Conservation (phyloP, 73 alveolate species). For the Paramecium pentaurelia region DNA sequence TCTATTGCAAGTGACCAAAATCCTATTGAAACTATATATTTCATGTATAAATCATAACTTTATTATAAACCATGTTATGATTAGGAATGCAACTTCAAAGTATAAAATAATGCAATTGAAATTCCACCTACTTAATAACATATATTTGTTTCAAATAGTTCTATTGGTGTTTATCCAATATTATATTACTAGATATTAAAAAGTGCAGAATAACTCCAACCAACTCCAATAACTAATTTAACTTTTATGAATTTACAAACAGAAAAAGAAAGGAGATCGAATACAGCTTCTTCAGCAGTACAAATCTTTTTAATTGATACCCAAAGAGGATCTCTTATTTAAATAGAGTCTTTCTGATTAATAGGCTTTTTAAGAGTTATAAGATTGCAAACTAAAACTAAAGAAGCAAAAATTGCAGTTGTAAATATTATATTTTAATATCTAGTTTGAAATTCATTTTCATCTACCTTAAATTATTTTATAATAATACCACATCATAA, state of each 20-base stretch:
- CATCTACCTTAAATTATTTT: neutral
- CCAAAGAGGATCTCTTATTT: neutral
- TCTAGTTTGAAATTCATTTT: neutral
- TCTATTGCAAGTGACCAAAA: neutral
- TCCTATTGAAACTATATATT: neutral
- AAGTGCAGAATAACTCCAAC: neutral
- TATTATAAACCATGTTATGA: neutral
- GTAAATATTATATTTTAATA: neutral
- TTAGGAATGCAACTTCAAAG: neutral
- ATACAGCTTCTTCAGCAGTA: neutral
- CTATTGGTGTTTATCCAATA: neutral
- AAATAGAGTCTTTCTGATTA: neutral
- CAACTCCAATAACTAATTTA: neutral
- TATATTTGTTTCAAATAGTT: neutral
- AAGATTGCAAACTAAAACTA: neutral
- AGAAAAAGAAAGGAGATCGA: neutral
- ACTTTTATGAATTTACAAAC: neutral
- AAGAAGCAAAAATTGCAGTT: neutral
- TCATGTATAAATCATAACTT: neutral
- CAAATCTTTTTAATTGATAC: neutral
- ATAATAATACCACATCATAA: neutral
- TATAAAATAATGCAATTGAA: neutral
- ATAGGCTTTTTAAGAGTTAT: neutral
- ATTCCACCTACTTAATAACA: neutral
- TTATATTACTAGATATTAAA: neutral